Base-by-base conservation (phyloP, 345 rosid species). In the Populus simonii region DNA sequence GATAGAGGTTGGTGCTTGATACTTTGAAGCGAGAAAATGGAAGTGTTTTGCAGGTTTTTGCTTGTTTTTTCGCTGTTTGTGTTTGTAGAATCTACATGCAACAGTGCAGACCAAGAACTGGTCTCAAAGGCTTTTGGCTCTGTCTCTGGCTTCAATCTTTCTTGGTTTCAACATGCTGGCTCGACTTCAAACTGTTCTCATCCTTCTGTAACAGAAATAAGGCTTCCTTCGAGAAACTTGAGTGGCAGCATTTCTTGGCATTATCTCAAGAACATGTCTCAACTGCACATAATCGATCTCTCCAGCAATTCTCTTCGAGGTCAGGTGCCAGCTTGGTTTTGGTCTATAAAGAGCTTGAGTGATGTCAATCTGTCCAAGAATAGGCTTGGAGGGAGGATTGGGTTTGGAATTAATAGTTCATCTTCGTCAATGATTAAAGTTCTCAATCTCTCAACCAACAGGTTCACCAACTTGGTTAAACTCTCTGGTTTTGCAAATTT, bases 261-360 rank as follows among this genome's bases (percentile, higher is more conserved):
- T 20, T 83, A 80, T 71, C 85, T 95, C 77, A 79, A 82, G 75
- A 88, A 80, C 80, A 66, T 92, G 80, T 82, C 97, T 22, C 78
- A 81, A 47, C 81, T 95, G 43, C 89, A 79, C 25, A 38, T 65
- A 20, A 73, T 95, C 67, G 93, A 93, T 78, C 90, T 95, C 79
- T 95, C 99, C 76, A 65, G 75, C 68, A 95, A 95, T 78, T 89
- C 90, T 23, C 89, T 95, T 15, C 74, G 85, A 38, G 99, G 99
- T 36, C 85, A 86, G 5, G 74, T 93, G 27, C 98, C 97, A 9
- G 83, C 83, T 43, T 91, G 92, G 94, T 78, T 95, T 68, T 90
- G 95, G 97, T 86, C 92, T 66, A 29, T 76, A 55, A 82, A 75
- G 0, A 83, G 81, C 62, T 80, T 94, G 38, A 47, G 45, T 63